Evolutionary conservation across 2,329 filamentous ascomycete genomes (phyloP), one percentile per base, ranked within the genome.

Genomic region (Fusarium haematococcum): DNA sequence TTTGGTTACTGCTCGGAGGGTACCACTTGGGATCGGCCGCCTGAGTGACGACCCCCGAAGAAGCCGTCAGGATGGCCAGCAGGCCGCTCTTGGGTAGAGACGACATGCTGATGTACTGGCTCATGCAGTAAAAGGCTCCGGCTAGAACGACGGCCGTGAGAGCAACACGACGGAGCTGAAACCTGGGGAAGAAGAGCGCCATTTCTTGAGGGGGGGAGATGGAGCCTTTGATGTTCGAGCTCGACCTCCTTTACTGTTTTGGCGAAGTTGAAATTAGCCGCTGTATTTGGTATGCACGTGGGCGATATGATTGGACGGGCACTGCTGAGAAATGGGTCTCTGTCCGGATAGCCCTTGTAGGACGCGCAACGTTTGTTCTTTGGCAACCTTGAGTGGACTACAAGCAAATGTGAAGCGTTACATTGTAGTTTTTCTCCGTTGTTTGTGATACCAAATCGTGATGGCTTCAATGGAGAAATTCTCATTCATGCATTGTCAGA

Each of bases 21-120:
- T 92, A 83, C 92, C 92, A 94, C 57, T 79, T 78, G 14, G 88
- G 76, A 72, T 89, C 86, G 0, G 84, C 75, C 6, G 61, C 73
- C 52, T 70, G 65, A 6, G 67, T 54, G 23, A 73, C 20, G 1
- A 66, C 65, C 3, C 35, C 43, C 6, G 75, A 63, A 1, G 69
- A 52, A 8, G 68, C 65, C 52, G 75, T 70, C 11, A 77, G 43
- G 6, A 78, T 25, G 18, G 65, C 70, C 2, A 74, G 37, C 9
- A 78, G 32, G 10, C 74, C 69, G 33, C 56, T 54, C 25, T 52
- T 67, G 2, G 70, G 63, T 5, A 65, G n/a, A 4, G 66, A 71
- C 2, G 68, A 58, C 74, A 77, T 77, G 20, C 39, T 52, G 13
- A 62, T 14, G 52, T 76, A 75, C 10, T 74, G 66, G 1, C 30